These are phyloP conservation scores for Colletotrichum somersetense DNA, from an alignment of 2,329 filamentous ascomycete genomes.

Conservation along the genomic window DNA sequence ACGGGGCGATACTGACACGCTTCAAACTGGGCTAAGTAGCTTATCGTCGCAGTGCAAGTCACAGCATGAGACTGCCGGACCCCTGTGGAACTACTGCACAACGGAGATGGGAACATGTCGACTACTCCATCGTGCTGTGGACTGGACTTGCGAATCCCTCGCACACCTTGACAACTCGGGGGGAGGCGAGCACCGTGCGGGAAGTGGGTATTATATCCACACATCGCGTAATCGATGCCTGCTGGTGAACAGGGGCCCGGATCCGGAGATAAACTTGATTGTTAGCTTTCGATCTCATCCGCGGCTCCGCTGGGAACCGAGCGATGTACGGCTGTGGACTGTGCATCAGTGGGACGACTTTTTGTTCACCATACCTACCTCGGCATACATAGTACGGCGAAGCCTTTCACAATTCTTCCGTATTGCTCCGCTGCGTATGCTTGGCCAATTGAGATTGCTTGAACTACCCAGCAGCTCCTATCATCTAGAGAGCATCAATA, in stretches of 20 bases:
- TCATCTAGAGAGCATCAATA: background rate
- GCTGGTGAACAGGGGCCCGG: no score
- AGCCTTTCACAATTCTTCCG: background rate
- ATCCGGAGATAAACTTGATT: background rate
- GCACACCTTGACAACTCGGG: background rate
- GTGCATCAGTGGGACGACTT: no score
- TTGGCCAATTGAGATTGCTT: background rate
- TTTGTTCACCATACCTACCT: background rate
- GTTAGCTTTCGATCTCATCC: background rate
- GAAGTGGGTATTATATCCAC: background rate
- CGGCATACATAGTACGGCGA: no score
- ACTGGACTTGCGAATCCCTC: background rate
- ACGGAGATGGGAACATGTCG: background rate
- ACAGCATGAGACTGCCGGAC: constrained; percentile 4
- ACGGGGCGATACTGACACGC: constrained; percentile 8
- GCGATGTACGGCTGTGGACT: no score
- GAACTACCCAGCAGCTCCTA: background rate
- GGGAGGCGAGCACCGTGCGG: background rate
- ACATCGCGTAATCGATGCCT: background rate
- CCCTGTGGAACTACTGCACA: constrained; percentile 1
- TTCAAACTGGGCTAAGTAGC: constrained; percentile 2
- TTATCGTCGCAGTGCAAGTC: background rate
- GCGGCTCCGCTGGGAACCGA: background rate
- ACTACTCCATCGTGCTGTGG: background rate
- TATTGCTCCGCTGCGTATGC: background rate